These are phyloP conservation scores for Paraphaeosphaeria sporulosa DNA, from an alignment of 2,329 filamentous ascomycete species.

Conservation along the genomic window DNA sequence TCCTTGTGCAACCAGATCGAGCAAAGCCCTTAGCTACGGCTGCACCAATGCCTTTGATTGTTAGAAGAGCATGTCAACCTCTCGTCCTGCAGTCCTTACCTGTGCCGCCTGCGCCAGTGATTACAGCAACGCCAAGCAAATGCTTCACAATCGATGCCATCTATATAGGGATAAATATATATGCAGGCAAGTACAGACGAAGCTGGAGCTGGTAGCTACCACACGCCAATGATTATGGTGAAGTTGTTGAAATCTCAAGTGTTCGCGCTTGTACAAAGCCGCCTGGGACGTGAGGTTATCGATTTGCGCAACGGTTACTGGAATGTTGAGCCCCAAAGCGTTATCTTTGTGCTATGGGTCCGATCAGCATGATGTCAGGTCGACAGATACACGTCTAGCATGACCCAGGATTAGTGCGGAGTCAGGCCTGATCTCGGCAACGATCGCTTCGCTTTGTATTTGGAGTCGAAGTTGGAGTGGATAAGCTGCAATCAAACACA, in stretches of 20 bases:
- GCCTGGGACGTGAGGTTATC: too few species aligned
- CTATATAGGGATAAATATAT: neutral
- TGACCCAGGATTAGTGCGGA: neutral
- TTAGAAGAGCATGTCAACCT: conserved; percentile 9
- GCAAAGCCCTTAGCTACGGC: conserved; percentile 61
- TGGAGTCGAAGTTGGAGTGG: conserved; percentile 11
- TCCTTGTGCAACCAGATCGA: conserved; percentile 57
- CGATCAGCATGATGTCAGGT: neutral
- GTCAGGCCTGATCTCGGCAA: neutral
- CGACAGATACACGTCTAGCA: neutral
- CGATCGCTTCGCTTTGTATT: neutral
- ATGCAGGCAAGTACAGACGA: neutral
- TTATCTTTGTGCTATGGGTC: too few species aligned
- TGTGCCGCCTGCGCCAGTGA: conserved; percentile 47
- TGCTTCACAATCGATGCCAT: conserved; percentile 25
- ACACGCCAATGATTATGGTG: neutral
- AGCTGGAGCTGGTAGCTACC: neutral
- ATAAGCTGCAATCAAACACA: neutral
- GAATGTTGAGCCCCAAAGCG: too few species aligned
- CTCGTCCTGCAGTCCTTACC: conserved; percentile 24
- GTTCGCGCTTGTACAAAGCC: too few species aligned
- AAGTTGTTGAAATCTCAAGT: neutral
- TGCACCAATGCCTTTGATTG: conserved; percentile 60
- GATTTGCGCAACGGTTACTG: too few species aligned
- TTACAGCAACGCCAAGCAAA: conserved; percentile 40